Conservation (phyloP, 345 rosid genomes). For the Eucalyptus rudis region DNA sequence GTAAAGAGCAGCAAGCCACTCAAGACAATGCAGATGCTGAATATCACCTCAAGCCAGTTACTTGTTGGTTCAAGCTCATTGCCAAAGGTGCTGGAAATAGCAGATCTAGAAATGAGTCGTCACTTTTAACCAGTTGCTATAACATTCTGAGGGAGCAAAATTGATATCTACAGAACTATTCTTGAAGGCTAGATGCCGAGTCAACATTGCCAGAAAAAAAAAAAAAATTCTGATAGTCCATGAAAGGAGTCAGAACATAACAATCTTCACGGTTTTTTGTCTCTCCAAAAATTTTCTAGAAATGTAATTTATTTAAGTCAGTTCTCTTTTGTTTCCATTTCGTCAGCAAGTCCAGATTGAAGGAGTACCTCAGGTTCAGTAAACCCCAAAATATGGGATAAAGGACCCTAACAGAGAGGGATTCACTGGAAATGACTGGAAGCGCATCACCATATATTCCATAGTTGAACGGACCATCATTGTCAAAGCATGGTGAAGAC, state of each 20-base stretch:
- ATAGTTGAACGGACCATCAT: constrained; percentile 23
- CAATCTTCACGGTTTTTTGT: neutral
- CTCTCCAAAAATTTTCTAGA: neutral
- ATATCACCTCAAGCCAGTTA: constrained; percentile 37
- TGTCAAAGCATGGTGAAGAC: constrained; percentile 23
- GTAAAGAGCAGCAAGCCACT: constrained; percentile 51
- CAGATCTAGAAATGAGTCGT: neutral
- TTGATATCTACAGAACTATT: neutral
- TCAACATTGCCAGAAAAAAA: neutral
- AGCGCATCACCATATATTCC: constrained; percentile 49
- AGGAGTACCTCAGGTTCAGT: constrained; percentile 36
- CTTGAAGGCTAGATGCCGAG: neutral
- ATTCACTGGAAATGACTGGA: constrained; percentile 40
- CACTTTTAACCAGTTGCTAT: neutral
- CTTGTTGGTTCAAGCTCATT: constrained; percentile 54
- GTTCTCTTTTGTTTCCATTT: neutral
- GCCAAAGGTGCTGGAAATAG: constrained; percentile 32
- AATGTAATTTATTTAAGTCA: neutral
- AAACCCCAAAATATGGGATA: constrained; percentile 68
- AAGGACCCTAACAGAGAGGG: constrained; percentile 34
- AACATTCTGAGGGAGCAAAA: neutral
- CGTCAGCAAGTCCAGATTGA: neutral
- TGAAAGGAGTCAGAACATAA: neutral
- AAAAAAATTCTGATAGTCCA: neutral
- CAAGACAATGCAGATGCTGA: constrained; percentile 41